Conservation (phyloP, 257 asterid species). For the Forsythia suspensa region DNA sequence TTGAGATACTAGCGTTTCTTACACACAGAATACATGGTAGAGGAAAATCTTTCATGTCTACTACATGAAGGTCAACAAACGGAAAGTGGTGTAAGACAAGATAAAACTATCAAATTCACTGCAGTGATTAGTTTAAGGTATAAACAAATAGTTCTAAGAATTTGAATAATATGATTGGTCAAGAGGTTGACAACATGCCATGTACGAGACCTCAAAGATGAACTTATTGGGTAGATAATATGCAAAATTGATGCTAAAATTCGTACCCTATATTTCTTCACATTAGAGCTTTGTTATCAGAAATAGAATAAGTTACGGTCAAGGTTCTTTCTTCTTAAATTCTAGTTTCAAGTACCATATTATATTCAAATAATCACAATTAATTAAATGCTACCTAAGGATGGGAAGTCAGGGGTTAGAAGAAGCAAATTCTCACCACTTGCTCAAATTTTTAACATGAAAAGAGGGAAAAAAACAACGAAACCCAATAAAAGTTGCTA, state of each 20-base stretch:
- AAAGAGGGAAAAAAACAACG: not conserved
- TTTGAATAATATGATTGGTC: not conserved
- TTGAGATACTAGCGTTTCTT: not conserved
- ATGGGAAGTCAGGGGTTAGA: not conserved
- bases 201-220: not conserved
- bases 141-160: not conserved
- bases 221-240: not conserved
- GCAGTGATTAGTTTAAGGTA: not conserved
- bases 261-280: not conserved
- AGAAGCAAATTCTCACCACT: constrained; percentile 10
- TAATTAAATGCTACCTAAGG: not conserved
- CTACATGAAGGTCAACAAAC: not conserved
- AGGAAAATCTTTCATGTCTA: not conserved
- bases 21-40: not conserved
- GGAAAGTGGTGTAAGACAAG: not conserved
- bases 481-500: constrained; percentile 5
- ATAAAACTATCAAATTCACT: not conserved
- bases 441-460: not conserved
- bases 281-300: not conserved
- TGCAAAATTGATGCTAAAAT: constrained; percentile 11
- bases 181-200: constrained; percentile 3
- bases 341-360: not conserved
- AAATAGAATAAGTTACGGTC: not conserved
- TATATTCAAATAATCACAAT: not conserved
- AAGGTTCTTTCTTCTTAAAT: not conserved